Evolutionary conservation across 2,329 filamentous ascomycete genomes (phyloP), one percentile per base, ranked within the genome.

Genomic region (Trichoderma endophyticum): DNA sequence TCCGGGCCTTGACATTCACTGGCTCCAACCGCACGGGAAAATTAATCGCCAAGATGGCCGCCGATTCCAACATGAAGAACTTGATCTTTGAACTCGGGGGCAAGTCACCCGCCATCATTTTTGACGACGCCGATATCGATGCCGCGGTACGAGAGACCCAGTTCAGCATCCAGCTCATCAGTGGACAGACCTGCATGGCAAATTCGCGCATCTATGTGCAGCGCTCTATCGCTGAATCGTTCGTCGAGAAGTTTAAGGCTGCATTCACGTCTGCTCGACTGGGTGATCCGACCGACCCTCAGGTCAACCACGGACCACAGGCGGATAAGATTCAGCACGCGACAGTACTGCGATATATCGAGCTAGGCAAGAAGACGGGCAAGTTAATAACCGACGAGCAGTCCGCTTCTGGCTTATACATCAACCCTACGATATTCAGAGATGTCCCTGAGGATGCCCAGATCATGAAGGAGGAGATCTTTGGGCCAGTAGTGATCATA

Each of bases 1-100:
- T 93, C 36, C 89, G 91, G 75, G 93, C 92, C 82, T 84, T 93
- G 72, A 90, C 91, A 0, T 93, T 93, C 73, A 93, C 91, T 0
- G 91, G 91, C 51, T 90, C 87, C 51, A 93, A 91, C 1, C 83
- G 83, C 6, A 92, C 90, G 1, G 91, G 89, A 4, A 86, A 87
- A 39, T 85, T 90, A 73, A 91, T 93, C 69, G 92, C 92, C 89
- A 91, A 90, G 77, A 84, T 86, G 79, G 90, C 91, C 0, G 84
- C 88, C 3, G 81, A 67, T 57, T 56, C 85, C 0, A 92, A 84
- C 72, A 77, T 86, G 76, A 89, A 89, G 79, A 88, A 88, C 75
- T 86, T 89, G 67, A 88, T 86, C 0, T 81, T 89, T 15, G 87
- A 89, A 77, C 86, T 86, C 28, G 88, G 88, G 54, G 88, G 88